Evolutionary conservation across 768 basidiomycete genomes (phyloP), one percentile per base, ranked within the genome.

Genomic region (Russula compacta): DNA sequence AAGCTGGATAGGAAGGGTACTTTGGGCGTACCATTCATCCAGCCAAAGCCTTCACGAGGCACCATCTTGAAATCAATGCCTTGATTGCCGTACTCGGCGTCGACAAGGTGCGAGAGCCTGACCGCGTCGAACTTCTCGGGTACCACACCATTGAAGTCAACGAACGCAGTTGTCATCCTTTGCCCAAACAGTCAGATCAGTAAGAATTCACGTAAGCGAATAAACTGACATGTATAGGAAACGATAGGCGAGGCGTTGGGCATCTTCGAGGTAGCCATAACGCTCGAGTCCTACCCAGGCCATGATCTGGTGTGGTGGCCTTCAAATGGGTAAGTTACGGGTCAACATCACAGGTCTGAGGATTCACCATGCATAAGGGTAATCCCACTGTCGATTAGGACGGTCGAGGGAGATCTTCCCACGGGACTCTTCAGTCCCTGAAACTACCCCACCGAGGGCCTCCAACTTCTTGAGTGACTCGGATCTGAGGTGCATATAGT

Each of bases 91-190:
- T 98, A 98, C 76, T 98, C 95, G 48, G 95, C 97, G 69, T 95
- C 95, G 6, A 99, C 95, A 50, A 98, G 80, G 70, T 98, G 94
- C 1, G 92, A 95, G 21, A 97, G 81, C 73, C 86, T 91, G 66
- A 99, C 95, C 2, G 94, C 95, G 69, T 99, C 94, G 72, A 98
- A 98, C 87, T 98, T 98, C 77, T 98, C 95, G 0, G 95, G 95
- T 1, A 98, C 94, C 39, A 97, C 92, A 4, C 95, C 95, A 72
- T 98, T 98, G 74, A 97, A 98, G 72, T 95, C 92, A 56, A 97
- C 94, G 66, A 92, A 90, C 2, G 92, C 90, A 0, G 87, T 89
- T 10, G 93, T 94, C 89, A 93, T 92, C 87, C 88, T 90, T 64
- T 64, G 12, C 14, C 11, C 54, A 61, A 6, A 58, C 32, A 48